A percentile compares a stretch with the other conserved stretches of the same genome.
These are phyloP conservation scores for Plasmodium malariae DNA, from an alignment of 169 alveolate species.

Conservation along the genomic window DNA sequence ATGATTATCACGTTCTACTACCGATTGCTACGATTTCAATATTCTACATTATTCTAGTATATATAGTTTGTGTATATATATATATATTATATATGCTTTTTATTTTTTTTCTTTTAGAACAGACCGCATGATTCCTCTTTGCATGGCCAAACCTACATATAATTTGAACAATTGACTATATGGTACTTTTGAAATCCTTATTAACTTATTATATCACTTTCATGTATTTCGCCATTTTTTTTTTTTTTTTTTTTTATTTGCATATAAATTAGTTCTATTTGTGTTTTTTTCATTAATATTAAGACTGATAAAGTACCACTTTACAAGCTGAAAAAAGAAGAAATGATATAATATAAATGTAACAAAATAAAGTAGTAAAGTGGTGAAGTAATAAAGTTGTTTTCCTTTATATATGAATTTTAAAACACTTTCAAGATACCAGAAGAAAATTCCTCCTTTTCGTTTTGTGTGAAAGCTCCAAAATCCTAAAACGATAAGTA, in stretches of 20 bases:
- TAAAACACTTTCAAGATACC: slow-evolving; percentile 12
- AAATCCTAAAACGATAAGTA: slow-evolving; percentile 36
- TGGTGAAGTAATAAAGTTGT: neutral
- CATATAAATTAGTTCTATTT: neutral
- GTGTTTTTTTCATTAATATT: neutral
- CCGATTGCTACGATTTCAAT: too few species aligned
- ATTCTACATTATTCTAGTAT: neutral
- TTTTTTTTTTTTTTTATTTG: neutral
- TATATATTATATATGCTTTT: slow-evolving; percentile 7
- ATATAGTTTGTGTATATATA: neutral
- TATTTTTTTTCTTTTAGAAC: neutral
- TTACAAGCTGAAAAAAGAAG: slow-evolving; percentile 43
- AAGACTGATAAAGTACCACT: slow-evolving; percentile 25
- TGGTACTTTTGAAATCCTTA: too few species aligned
- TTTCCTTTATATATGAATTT: neutral
- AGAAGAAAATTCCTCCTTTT: slow-evolving; percentile 73
- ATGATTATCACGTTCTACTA: too few species aligned
- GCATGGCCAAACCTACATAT: slow-evolving; percentile 70
- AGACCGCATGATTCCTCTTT: slow-evolving; percentile 65
- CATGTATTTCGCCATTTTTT: neutral
- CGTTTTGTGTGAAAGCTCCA: slow-evolving; percentile 49
- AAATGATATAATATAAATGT: slow-evolving; percentile 6
- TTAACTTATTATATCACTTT: neutral
- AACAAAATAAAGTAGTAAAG: slow-evolving; percentile 6
- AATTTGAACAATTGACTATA: neutral